Percentiles rank a stretch among this genome's conserved stretches.
Evolutionary conservation across 208 protist genomes (phyloP).

Genomic region (Endotrypanum monterogeii): DNA sequence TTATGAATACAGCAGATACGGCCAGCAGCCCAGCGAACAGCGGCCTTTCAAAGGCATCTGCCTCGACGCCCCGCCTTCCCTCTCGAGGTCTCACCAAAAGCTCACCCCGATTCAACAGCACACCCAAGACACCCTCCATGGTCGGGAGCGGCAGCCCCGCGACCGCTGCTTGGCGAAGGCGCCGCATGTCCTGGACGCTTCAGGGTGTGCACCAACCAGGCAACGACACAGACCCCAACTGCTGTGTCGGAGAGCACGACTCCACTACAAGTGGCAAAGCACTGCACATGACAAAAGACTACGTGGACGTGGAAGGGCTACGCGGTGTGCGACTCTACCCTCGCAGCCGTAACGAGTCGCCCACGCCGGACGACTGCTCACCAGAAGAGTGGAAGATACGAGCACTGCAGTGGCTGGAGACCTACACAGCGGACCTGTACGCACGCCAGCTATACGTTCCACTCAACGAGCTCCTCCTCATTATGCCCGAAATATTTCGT

Average conservation of each 20-base stretch:
- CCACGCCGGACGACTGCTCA: slow-evolving; percentile 17
- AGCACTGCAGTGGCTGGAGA: slow-evolving; percentile 81
- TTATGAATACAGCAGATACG: neutral
- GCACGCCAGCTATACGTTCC: slow-evolving; percentile 69
- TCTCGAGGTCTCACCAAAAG: slow-evolving; percentile 25
- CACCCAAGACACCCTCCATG: slow-evolving; percentile 13
- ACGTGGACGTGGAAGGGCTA: slow-evolving; percentile 18
- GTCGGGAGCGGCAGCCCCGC: neutral
- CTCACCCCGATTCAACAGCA: slow-evolving; percentile 16
- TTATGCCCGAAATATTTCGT: slow-evolving; percentile 69
- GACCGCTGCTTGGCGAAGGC: neutral
- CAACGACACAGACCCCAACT: neutral
- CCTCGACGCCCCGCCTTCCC: slow-evolving; percentile 17
- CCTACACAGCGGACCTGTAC: slow-evolving; percentile 71
- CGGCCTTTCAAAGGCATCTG: slow-evolving; percentile 4
- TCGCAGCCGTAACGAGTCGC: neutral
- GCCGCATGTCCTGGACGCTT: neutral
- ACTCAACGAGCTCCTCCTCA: slow-evolving; percentile 79
- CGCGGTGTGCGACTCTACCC: slow-evolving; percentile 24
- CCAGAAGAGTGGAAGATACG: slow-evolving; percentile 74
- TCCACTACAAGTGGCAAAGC: neutral
- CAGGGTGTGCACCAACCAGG: neutral
- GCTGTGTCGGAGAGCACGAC: neutral
- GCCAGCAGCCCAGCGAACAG: neutral
- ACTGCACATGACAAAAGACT: neutral